A percentile compares a stretch with the other conserved stretches of the same genome.
phyloP scores from a whole-genome alignment of 371 early-diverging fungal species.

The Rhizopus arrhizus region DNA sequence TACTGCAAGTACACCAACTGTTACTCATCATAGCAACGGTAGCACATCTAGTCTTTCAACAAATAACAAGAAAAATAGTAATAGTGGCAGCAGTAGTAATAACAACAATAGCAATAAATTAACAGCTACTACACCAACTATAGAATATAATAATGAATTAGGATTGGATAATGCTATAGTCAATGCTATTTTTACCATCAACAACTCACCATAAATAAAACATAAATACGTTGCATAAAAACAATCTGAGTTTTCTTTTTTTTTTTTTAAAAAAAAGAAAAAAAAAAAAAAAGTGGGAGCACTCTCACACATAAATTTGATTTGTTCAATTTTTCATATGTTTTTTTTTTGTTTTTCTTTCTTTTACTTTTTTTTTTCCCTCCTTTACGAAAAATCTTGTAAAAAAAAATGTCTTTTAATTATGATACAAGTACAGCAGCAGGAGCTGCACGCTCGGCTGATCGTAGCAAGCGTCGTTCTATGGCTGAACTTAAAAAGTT shows the following conservation, averaged over 20 bases:
- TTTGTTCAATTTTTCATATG: conserved; percentile 4
- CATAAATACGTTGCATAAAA: too few relatives aligned
- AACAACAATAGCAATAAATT: conserved; percentile 1
- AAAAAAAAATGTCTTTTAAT: conserved; percentile 30
- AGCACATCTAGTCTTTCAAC: conserved; percentile 1
- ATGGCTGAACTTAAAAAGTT: conserved; percentile 32
- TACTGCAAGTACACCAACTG: conserved; percentile 22
- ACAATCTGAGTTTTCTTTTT: too few relatives aligned
- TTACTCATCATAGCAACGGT: neutral
- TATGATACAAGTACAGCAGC: conserved; percentile 44
- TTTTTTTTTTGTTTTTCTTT: conserved; percentile 3
- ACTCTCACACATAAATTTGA: neutral
- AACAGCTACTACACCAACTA: conserved; percentile 14
- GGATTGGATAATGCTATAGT: conserved; percentile 53
- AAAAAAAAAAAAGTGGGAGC: conserved; percentile 7
- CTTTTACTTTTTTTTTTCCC: conserved; percentile 9
- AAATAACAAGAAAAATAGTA: conserved; percentile 14
- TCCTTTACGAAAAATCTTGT: conserved; percentile 1
- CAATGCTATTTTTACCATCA: conserved; percentile 51
- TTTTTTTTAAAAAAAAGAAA: too few relatives aligned
- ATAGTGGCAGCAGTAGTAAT: neutral
- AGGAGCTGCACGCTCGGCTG: conserved; percentile 44
- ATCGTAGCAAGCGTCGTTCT: conserved; percentile 39
- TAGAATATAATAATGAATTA: conserved; percentile 44
- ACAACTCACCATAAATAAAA: conserved; percentile 15